Evolutionary conservation across 2,329 filamentous ascomycete genomes (phyloP), one percentile per base, ranked within the genome.

Genomic region (Fusarium chaquense): DNA sequence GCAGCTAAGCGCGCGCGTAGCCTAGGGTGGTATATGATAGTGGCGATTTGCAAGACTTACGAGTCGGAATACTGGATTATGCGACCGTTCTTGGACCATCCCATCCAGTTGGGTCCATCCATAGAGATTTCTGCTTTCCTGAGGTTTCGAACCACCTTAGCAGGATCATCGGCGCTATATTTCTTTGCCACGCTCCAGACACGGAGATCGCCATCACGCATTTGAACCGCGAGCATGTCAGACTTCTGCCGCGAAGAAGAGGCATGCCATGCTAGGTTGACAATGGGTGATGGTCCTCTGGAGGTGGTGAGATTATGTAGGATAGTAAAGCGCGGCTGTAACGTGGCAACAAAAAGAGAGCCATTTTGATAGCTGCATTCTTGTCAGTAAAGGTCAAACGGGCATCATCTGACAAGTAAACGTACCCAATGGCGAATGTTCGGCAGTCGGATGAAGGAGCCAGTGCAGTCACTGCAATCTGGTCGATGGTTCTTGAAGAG

Each of bases 11-110:
- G 83, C 83, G 83, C 83, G 83, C 80, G 77, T 83, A 80, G 70
- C 66, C 51, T 65, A 70, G 72, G 75, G 75, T 69, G 67, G 63
- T 65, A 64, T 69, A 55, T 69, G 62, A 56, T 60, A 63, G 65
- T 69, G 62, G 68, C 41, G 65, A 55, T 54, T 18, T 40, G 51
- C 58, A 33, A 41, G 57, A 88, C 93, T 83, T 85, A 97, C 94
- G 91, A 90, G 80, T 98, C 93, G 7, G 93, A 92, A 80, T 90
- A 94, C 80, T 99, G 96, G 69, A 99, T 90, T 70, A 99, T 94
- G 71, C 94, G 91, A 40, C 96, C 96, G 82, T 97, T 98, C 82
- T 98, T 98, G 0, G 96, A 98, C 96, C 96, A 99, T 22, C 90
- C 92, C 85, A 98, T 94, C 96, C 96, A 99, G 78, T 97, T 97